These are phyloP conservation scores for Vigna hirtella DNA, from an alignment of 306 rosid species.

Conservation along the genomic window DNA sequence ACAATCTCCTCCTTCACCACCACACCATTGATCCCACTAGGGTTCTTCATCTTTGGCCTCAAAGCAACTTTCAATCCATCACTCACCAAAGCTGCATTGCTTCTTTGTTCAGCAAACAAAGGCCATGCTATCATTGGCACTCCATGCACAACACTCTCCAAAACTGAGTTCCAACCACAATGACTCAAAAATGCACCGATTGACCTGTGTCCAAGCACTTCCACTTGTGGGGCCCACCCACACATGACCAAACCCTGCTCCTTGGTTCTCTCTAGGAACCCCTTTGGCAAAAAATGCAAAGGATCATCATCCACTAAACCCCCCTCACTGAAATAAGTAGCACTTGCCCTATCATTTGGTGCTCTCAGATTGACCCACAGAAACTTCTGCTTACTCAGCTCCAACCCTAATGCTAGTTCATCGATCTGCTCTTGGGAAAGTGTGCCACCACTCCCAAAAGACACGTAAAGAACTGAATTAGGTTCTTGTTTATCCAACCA, in stretches of 20 bases:
- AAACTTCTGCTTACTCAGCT: constrained; percentile 46
- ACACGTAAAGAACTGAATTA: constrained; percentile 46
- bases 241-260: constrained; percentile 39
- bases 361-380: constrained; percentile 48
- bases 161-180: constrained; percentile 56
- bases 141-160: constrained; percentile 49
- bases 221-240: constrained; percentile 54
- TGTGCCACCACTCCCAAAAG: constrained; percentile 59
- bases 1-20: constrained; percentile 48
- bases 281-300: constrained; percentile 43
- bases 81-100: constrained; percentile 42
- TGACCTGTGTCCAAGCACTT: constrained; percentile 44
- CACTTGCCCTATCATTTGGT: constrained; percentile 46
- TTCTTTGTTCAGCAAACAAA: constrained; percentile 54
- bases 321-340: constrained; percentile 32
- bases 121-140: constrained; percentile 57
- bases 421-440: constrained; percentile 46
- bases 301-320: constrained; percentile 21
- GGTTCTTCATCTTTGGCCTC: constrained; percentile 12
- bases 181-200: constrained; percentile 48
- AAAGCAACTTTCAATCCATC: constrained; percentile 49
- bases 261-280: constrained; percentile 46
- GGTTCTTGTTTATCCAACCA: constrained; percentile 51
- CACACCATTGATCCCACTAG: neutral
- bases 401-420: constrained; percentile 53